A percentile compares a stretch with the other conserved stretches of the same genome.
Evolutionary conservation across 2,329 filamentous ascomycete genomes (phyloP).

Genomic region (Xylaria polymorpha): DNA sequence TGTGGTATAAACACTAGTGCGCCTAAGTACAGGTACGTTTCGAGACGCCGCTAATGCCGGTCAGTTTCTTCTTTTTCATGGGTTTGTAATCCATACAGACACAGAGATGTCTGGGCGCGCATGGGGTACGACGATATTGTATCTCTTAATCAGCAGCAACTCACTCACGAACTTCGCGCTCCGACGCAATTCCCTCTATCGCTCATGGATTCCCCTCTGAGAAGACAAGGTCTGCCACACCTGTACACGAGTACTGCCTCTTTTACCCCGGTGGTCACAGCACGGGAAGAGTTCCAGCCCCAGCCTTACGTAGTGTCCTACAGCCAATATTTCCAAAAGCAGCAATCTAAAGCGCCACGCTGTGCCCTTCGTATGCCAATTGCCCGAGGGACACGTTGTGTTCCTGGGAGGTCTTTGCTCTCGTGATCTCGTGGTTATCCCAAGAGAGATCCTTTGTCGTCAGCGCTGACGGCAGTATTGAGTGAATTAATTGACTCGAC

Average conservation of each 20-base stretch:
- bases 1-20: background rate
- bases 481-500: background rate
- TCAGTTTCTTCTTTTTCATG: conserved; percentile 16
- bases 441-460: conserved; percentile 10
- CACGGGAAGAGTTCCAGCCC: conserved; percentile 11
- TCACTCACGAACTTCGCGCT: background rate
- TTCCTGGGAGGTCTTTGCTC: background rate
- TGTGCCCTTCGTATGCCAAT: conserved; percentile 16
- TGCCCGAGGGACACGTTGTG: conserved; percentile 29
- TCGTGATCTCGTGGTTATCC: conserved; percentile 14
- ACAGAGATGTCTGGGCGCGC: background rate
- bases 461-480: conserved; percentile 21
- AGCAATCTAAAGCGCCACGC: conserved; percentile 17
- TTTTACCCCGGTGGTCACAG: background rate
- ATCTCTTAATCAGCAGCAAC: conserved; percentile 1
- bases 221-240: background rate
- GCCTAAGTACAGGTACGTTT: background rate
- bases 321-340: conserved; percentile 29
- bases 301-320: conserved; percentile 18
- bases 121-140: background rate
- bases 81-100: conserved; percentile 28
- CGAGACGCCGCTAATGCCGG: background rate
- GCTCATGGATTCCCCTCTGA: background rate
- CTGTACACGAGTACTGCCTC: background rate
- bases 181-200: background rate